Percentiles rank a stretch among this genome's conserved stretches.
Conservation (phyloP, 192 early-diverging fungal species). For the Coemansia sp. region DNA sequence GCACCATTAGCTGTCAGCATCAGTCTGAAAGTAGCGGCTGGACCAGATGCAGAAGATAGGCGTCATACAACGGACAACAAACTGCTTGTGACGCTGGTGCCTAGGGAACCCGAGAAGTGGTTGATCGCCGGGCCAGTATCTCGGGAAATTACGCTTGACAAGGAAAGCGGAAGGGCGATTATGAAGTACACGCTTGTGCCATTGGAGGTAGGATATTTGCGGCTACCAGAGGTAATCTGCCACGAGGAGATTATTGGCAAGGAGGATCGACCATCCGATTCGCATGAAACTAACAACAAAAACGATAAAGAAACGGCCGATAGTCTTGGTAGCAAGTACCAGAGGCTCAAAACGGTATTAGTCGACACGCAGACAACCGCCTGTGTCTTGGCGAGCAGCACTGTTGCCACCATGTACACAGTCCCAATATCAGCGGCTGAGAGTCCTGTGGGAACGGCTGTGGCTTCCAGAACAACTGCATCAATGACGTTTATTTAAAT, state of each 20-base stretch:
- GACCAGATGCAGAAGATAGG: background rate
- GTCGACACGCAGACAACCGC: background rate
- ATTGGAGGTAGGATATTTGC: constrained; percentile 35
- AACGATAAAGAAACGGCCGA: background rate
- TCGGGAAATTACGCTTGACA: constrained; percentile 9
- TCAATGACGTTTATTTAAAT: background rate
- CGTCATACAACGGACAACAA: background rate
- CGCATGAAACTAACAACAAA: background rate
- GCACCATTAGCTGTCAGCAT: constrained; percentile 20
- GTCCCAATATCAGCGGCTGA: constrained; percentile 27
- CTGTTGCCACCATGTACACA: constrained; percentile 26
- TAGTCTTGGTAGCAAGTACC: background rate
- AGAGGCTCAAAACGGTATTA: background rate
- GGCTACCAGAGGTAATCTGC: constrained; percentile 39
- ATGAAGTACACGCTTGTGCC: constrained; percentile 35
- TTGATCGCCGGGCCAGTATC: constrained; percentile 32
- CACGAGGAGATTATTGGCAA: constrained; percentile 9
- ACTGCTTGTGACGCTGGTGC: constrained; percentile 24
- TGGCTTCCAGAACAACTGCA: background rate
- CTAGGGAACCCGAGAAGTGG: constrained; percentile 19
- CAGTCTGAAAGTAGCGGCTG: constrained; percentile 6
- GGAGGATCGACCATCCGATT: background rate
- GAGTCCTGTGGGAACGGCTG: constrained; percentile 9
- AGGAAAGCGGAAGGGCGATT: background rate
- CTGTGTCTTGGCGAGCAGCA: constrained; percentile 25